A percentile compares a stretch with the other conserved stretches of the same genome.
Evolutionary conservation across 2,329 filamentous ascomycete species (phyloP).

Genomic region (Fusarium setosum): DNA sequence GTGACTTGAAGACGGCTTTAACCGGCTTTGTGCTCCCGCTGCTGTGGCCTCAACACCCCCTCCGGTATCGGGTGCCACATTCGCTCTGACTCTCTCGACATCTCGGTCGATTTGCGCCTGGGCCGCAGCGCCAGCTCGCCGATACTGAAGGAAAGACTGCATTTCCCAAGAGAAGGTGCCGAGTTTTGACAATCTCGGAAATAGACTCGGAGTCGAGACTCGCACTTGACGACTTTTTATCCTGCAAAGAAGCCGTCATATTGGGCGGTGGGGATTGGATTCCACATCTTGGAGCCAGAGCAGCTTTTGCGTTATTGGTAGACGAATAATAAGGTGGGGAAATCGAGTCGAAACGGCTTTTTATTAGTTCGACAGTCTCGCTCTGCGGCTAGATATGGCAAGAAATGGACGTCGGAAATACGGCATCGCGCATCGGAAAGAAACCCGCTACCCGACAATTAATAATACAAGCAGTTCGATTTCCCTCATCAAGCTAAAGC

Average conservation of each 20-base stretch:
- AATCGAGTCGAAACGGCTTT: neutral
- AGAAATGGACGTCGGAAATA: neutral
- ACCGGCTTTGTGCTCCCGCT: neutral
- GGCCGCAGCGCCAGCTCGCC: constrained; percentile 28
- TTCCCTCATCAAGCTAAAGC: neutral
- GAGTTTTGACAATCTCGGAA: neutral
- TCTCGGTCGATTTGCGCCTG: constrained; percentile 37
- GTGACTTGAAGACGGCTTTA: neutral
- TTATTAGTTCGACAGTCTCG: neutral
- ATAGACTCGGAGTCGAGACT: neutral
- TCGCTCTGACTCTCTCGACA: constrained; percentile 13
- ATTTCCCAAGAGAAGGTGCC: constrained; percentile 1
- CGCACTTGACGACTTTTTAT: neutral
- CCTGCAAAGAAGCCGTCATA: neutral
- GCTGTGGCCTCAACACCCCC: constrained; percentile 7
- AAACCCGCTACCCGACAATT: neutral
- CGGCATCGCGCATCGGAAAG: neutral
- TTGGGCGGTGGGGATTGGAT: too few species aligned
- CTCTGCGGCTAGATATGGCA: neutral
- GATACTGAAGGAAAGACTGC: constrained; percentile 36
- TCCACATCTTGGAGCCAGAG: neutral
- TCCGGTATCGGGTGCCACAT: neutral
- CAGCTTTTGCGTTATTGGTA: neutral
- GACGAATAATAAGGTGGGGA: neutral
- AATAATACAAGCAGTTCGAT: neutral